These are phyloP conservation scores for Neurospora sp. DNA, from an alignment of 495 filamentous ascomycete species.

Conservation along the genomic window DNA sequence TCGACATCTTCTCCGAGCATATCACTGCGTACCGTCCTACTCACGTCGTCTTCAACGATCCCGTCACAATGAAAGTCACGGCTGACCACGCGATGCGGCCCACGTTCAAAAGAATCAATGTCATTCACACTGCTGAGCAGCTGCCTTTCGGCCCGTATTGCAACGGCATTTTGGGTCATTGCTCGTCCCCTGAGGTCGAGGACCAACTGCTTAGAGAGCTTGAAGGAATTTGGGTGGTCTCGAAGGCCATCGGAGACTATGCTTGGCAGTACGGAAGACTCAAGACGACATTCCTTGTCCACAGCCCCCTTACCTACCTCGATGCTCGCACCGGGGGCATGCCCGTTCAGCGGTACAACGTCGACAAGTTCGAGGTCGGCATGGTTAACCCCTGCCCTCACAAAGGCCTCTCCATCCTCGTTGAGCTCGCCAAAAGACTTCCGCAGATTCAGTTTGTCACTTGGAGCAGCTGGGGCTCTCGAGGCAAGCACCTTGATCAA, in stretches of 20 bases:
- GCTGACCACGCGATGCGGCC: neutral
- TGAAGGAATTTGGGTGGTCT: constrained; percentile 23
- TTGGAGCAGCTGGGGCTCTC: constrained; percentile 24
- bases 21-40: constrained; percentile 17
- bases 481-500: constrained; percentile 2
- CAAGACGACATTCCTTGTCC: constrained; percentile 16
- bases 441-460: constrained; percentile 21
- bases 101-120: constrained; percentile 15
- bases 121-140: constrained; percentile 25
- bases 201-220: constrained; percentile 13
- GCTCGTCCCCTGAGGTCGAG: constrained; percentile 14
- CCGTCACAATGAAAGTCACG: constrained; percentile 22
- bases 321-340: constrained; percentile 9
- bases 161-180: constrained; percentile 16
- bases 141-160: constrained; percentile 22
- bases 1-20: constrained; percentile 7
- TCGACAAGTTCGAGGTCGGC: constrained; percentile 20
- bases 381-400: constrained; percentile 25
- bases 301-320: constrained; percentile 16
- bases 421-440: constrained; percentile 15
- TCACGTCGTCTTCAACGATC: constrained; percentile 24
- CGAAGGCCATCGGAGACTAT: constrained; percentile 16
- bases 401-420: constrained; percentile 18
- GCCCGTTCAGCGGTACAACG: constrained; percentile 16
- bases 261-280: constrained; percentile 16